Evolutionary conservation across 2,329 filamentous ascomycete genomes (phyloP), one percentile per base, ranked within the genome.

Genomic region (Verticillium zaregamsianum): DNA sequence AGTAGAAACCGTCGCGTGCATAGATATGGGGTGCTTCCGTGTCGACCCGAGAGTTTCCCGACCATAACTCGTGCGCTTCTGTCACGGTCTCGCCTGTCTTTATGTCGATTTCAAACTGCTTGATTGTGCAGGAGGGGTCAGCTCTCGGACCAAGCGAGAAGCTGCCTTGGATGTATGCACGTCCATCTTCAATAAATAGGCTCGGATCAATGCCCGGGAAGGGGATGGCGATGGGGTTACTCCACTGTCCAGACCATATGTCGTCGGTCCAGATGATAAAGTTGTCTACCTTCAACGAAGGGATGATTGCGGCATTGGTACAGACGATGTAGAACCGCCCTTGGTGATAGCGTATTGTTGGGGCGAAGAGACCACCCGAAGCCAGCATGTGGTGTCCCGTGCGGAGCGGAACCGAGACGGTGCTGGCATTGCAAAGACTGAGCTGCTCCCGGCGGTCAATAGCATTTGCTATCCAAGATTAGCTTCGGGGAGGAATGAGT

Each of bases 171-270:
- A 76, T 62, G 58, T 80, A 79, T 11, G 72, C 66, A 11, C 67
- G 69, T 62, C 76, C 71, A 5, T 68, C 65, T 40, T 79, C 74
- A 59, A 78, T 80, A 35, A 82, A 77, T 20, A 83, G 71, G 69
- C 82, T 78, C 0, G 77, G 75, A 59, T 82, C 80, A 9, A 82
- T 80, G 4, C 76, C 77, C 20, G 72, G 63, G 35, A 77, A 76
- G 1, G 72, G 68, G 59, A 78, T 76, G 37, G 67, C 66, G 3
- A 77, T 66, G 1, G 76, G 68, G 20, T 70, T 65, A 20, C 67
- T 70, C 68, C 68, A 71, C 15, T 63, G 45, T 3, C 63, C 63
- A 14, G 62, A 39, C 63, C 64, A 69, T n/a, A 67, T 69, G 58
- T 71, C 65, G 2, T 60, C 59, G 6, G 65, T 65, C 1, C 57